These are phyloP conservation scores for Raddia guianensis DNA, from an alignment of 176 grass and related monocot genomes.

Conservation along the genomic window DNA sequence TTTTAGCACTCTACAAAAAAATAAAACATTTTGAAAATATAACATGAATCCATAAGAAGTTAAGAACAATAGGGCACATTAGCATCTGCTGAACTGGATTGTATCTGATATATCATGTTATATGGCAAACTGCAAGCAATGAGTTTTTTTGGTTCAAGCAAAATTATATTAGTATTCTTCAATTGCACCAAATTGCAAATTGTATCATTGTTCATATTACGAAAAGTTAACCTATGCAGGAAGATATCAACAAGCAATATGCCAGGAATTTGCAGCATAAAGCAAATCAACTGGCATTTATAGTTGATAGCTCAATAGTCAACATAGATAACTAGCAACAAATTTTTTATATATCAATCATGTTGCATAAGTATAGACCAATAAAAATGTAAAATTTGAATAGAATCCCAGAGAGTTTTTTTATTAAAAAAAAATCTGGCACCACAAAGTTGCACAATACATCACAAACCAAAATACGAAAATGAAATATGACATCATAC, in stretches of 20 bases:
- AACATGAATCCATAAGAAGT: background rate
- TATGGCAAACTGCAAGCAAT: background rate
- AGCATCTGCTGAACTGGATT: background rate
- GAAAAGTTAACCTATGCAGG: background rate
- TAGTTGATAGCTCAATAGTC: background rate
- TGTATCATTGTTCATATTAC: background rate
- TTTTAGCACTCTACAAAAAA: background rate
- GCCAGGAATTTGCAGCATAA: background rate
- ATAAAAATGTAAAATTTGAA: background rate
- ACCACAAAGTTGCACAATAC: background rate
- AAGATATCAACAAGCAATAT: background rate
- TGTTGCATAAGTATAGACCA: background rate
- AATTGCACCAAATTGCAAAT: background rate
- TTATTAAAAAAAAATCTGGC: background rate
- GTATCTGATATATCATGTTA: background rate
- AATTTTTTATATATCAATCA: slow-evolving; percentile 11
- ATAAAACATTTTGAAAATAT: background rate
- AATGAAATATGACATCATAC: background rate
- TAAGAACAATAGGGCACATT: slow-evolving; percentile 11
- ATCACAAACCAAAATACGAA: background rate
- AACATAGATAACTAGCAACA: background rate
- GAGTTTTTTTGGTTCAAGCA: background rate
- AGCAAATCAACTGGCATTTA: background rate
- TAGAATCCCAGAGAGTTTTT: background rate
- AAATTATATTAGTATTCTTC: background rate